These are phyloP conservation scores for Ceratocystis cubensis DNA, from an alignment of 2,329 filamentous ascomycete species.

Conservation along the genomic window DNA sequence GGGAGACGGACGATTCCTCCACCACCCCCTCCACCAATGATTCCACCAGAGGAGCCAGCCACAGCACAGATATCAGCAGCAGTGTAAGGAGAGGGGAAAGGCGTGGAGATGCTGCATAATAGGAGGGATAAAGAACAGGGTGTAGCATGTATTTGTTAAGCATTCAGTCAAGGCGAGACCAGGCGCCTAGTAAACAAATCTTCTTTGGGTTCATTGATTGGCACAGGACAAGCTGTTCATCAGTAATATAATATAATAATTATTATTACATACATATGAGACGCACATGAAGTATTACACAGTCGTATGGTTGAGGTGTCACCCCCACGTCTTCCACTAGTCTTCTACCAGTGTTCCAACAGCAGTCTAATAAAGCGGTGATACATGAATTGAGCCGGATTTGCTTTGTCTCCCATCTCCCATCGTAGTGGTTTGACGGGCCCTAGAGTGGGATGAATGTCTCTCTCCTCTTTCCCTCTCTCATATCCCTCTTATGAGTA, in stretches of 20 bases:
- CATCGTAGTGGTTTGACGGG: neutral
- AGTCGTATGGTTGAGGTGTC: too few species aligned
- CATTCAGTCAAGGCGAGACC: slow-evolving; percentile 1
- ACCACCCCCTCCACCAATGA: slow-evolving; percentile 25
- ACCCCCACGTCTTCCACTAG: neutral
- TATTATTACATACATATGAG: neutral
- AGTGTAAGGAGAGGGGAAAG: neutral
- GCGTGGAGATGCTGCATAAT: neutral
- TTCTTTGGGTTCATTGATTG: neutral
- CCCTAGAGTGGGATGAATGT: neutral
- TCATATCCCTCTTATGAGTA: neutral
- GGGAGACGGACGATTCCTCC: slow-evolving; percentile 55
- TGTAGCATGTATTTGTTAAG: neutral
- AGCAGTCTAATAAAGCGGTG: neutral
- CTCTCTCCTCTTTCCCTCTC: neutral
- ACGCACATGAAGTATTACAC: neutral
- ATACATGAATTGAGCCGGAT: slow-evolving; percentile 2
- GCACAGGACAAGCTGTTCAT: neutral
- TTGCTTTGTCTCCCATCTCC: too few species aligned
- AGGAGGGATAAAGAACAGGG: neutral
- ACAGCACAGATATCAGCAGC: slow-evolving; percentile 11
- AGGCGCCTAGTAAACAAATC: neutral
- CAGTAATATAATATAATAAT: neutral
- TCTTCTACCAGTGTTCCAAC: neutral
- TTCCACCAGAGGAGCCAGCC: slow-evolving; percentile 13